Conservation (phyloP, 2,329 filamentous ascomycete genomes). For the Teratosphaeria gauchensis region DNA sequence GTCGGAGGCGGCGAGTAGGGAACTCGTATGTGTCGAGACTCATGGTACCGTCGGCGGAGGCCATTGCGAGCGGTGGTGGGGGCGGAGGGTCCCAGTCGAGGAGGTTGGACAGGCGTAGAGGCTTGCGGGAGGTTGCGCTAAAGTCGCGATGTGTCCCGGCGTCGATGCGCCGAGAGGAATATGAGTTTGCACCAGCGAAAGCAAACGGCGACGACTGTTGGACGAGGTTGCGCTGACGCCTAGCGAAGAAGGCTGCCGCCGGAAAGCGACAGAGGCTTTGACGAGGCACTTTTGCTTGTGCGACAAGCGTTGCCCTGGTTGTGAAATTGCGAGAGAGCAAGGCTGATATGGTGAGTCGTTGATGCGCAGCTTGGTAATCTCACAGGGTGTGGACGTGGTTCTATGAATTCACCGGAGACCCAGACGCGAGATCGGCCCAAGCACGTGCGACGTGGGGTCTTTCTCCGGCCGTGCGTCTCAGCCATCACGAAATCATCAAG, state of each 20-base stretch:
- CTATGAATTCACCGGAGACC: neutral
- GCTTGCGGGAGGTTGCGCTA: neutral
- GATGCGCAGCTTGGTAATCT: neutral
- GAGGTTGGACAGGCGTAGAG: slow-evolving; percentile 6
- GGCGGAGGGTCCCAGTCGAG: slow-evolving; percentile 9
- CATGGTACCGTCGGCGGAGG: slow-evolving; percentile 21
- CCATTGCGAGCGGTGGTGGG: slow-evolving; percentile 9
- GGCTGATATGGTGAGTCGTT: neutral
- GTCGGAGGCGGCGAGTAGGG: slow-evolving; percentile 50
- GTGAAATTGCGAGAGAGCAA: neutral
- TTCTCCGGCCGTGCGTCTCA: neutral
- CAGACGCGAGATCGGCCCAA: neutral
- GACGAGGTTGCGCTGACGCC: neutral
- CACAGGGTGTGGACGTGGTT: neutral
- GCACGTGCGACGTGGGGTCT: neutral
- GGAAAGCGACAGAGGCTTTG: neutral
- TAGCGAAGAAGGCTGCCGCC: neutral
- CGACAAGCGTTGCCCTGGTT: neutral
- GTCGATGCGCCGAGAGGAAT: neutral
- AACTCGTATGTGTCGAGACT: slow-evolving; percentile 48
- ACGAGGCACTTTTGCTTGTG: neutral
- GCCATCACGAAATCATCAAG: neutral
- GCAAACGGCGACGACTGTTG: neutral
- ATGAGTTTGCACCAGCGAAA: neutral
- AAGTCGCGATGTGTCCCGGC: neutral